Percentiles rank a stretch among this genome's conserved stretches.
These are phyloP conservation scores for Pelargonium myrrhifolium DNA, from an alignment of 441 rosid species.

Conservation along the genomic window DNA sequence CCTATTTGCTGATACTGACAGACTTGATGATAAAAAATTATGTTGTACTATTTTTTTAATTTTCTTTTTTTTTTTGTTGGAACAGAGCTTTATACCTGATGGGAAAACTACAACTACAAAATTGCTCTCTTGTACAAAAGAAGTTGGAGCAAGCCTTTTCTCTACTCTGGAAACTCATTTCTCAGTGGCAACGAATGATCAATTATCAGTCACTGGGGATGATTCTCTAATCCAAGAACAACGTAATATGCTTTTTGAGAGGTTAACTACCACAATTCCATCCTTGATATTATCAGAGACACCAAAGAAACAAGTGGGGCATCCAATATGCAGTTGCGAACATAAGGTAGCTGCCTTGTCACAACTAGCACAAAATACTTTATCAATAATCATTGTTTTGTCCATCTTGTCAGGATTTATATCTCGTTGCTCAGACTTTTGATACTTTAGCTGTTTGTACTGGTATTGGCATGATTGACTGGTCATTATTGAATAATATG, in stretches of 20 bases:
- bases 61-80: slow-evolving; percentile 18
- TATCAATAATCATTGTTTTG: slow-evolving; percentile 35
- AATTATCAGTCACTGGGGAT: slow-evolving; percentile 21
- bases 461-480: not conserved
- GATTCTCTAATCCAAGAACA: slow-evolving; percentile 35
- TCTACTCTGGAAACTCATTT: slow-evolving; percentile 52
- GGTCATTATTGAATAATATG: not conserved
- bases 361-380: slow-evolving; percentile 40
- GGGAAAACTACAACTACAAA: slow-evolving; percentile 44
- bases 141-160: slow-evolving; percentile 46
- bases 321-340: slow-evolving; percentile 28
- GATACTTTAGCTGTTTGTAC: slow-evolving; percentile 19
- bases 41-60: not conserved
- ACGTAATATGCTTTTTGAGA: slow-evolving; percentile 41
- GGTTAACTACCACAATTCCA: slow-evolving; percentile 33
- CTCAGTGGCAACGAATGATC: slow-evolving; percentile 28
- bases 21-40: no score
- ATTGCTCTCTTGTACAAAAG: slow-evolving; percentile 41
- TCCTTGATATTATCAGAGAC: slow-evolving; percentile 36
- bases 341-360: slow-evolving; percentile 77
- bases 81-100: slow-evolving; percentile 41
- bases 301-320: slow-evolving; percentile 27
- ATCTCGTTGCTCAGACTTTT: slow-evolving; percentile 29
- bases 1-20: not conserved
- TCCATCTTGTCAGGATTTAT: slow-evolving; percentile 24